phyloP scores from a whole-genome alignment of 345 rosid species.

The Leavenworthia alabamica region DNA sequence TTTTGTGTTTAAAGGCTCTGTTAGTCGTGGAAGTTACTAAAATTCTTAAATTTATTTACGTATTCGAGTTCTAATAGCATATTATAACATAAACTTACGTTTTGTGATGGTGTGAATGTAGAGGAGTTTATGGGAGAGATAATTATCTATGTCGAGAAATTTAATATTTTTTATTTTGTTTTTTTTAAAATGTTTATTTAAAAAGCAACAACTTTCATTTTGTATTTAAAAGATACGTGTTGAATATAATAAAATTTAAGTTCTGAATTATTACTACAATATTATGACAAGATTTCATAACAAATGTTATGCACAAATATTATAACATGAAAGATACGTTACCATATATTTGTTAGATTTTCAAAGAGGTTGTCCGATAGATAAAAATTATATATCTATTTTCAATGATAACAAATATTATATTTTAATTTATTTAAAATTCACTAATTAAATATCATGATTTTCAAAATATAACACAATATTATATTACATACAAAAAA shows the following conservation, averaged over 20 bases:
- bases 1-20: slow-evolving; percentile 70
- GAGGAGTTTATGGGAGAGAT: not conserved
- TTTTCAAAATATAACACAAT: no score
- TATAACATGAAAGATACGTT: not conserved
- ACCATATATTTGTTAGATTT: not conserved
- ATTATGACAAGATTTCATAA: not conserved
- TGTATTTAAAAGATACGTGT: not conserved
- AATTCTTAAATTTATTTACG: not conserved
- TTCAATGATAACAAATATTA: no score
- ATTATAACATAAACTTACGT: not conserved
- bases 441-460: no score
- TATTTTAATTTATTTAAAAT: no score
- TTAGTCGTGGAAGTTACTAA: slow-evolving; percentile 30
- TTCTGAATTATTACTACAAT: not conserved
- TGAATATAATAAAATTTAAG: not conserved
- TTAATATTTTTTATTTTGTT: not conserved
- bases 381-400: no score
- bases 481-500: not conserved
- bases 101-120: not conserved
- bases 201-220: not conserved
- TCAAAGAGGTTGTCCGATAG: not conserved
- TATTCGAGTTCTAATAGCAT: not conserved
- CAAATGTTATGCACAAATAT: not conserved
- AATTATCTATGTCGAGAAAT: not conserved
- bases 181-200: not conserved